These are phyloP conservation scores for Sherardia arvensis DNA, from an alignment of 257 asterid species.

Conservation along the genomic window DNA sequence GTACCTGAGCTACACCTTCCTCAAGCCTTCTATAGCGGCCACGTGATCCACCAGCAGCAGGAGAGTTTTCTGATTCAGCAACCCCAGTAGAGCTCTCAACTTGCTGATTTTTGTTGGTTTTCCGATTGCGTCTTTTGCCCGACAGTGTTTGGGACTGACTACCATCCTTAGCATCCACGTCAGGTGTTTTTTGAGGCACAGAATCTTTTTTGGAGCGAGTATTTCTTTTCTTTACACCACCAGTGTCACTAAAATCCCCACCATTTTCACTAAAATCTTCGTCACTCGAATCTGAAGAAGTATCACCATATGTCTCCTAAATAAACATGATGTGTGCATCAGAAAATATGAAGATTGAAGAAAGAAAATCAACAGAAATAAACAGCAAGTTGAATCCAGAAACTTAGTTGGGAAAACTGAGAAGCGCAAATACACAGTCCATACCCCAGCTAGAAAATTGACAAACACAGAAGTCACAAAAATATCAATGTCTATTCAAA, in stretches of 20 bases:
- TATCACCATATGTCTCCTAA: conserved; percentile 78
- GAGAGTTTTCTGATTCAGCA: conserved; percentile 4
- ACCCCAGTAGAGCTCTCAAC: conserved; percentile 19
- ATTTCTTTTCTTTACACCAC: conserved; percentile 40
- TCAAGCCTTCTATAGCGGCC: conserved; percentile 42
- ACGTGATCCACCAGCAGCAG: conserved; percentile 34
- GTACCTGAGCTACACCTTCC: conserved; percentile 65
- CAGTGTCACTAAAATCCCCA: conserved; percentile 49
- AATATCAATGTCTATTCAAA: not conserved
- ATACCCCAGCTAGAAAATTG: not conserved
- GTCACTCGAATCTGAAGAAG: conserved; percentile 79
- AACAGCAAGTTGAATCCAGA: not conserved
- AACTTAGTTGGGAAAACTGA: too few species aligned
- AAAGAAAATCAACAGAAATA: not conserved
- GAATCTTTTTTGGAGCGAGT: conserved; percentile 25
- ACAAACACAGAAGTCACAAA: not conserved
- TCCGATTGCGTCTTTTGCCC: conserved; percentile 15
- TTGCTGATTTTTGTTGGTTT: conserved; percentile 16
- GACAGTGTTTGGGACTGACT: conserved; percentile 19
- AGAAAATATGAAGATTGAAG: not conserved
- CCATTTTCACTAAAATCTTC: conserved; percentile 62
- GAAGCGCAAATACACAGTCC: not conserved
- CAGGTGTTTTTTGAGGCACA: conserved; percentile 17
- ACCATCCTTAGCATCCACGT: conserved; percentile 19
- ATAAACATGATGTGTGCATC: conserved; percentile 8